Base-by-base conservation (phyloP, 2,329 filamentous ascomycete species). In the Plenodomus lindquistii region DNA sequence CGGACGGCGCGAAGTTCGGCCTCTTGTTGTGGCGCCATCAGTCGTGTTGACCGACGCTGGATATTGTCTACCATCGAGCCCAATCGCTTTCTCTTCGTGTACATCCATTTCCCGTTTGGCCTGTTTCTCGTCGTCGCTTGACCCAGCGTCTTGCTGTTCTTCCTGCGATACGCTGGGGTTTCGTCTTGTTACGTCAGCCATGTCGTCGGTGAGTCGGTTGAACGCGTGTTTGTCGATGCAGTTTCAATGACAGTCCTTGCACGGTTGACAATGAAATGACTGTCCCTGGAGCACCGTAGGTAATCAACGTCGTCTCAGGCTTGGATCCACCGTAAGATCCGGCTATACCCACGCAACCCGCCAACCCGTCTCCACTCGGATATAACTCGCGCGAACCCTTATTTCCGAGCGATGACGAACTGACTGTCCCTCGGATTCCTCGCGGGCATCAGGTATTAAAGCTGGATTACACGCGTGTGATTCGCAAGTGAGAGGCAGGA, bases 31-130 rank as follows among this genome's bases (percentile, higher is more conserved):
- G 10, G 39, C 29, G 5, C 31, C 40, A n/a, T 39, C 31, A 4
- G 47, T 37, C 9, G 41, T 39, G 3, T 48, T 42, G 20, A 42
- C 42, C 5, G 46, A 21, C 6, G 44, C 38, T 17, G 27, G 11
- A 11, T 34, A 21, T 5, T 42, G 37, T 8, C 18, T 43, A 16
- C 40, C 55, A 36, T 50, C 52, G 7, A 59, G 44, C 10, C 48
- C 52, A 6, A 54, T 50, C 8, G 18, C 37, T 18, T 56, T 57
- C 19, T 63, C 59, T 31, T 59, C 56, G 13, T 57, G 49, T 3
- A 46, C 38, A 3, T 50, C 45, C 20, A 48, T 27, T 27, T 35
- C 39, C 3, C 35, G 20, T 24, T 45, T 49, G 7, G 34, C 20
- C 46, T 45, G 48, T 22, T 52, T 61, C 21, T 60, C 55, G 31